Evolutionary conservation across 768 basidiomycete species (phyloP).

Genomic region (Rhodotorula babjevae): DNA sequence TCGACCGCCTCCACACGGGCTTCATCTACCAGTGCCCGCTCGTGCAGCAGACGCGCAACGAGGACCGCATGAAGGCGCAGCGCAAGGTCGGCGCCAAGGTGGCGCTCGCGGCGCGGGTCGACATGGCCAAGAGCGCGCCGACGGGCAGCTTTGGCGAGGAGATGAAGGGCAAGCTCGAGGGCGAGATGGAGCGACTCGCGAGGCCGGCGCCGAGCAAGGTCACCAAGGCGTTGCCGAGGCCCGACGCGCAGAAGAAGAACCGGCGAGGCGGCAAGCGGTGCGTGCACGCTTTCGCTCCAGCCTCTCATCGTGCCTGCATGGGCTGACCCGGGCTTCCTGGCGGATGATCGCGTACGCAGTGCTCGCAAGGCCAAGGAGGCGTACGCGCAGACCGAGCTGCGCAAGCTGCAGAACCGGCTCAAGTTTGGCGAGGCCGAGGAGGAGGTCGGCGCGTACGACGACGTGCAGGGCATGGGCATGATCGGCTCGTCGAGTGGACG

Average conservation of each 20-base stretch:
- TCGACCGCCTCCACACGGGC: constrained; percentile 74
- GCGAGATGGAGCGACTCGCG: constrained; percentile 80
- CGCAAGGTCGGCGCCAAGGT: constrained; percentile 89
- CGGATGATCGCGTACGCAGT: constrained; percentile 55
- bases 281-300: constrained; percentile 41
- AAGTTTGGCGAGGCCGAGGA: constrained; percentile 90
- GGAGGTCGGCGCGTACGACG: constrained; percentile 92
- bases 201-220: constrained; percentile 93
- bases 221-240: constrained; percentile 84
- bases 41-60: constrained; percentile 75
- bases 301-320: too few species aligned
- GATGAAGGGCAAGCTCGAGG: constrained; percentile 82
- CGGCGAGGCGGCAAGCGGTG: constrained; percentile 91
- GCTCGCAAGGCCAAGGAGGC: constrained; percentile 98
- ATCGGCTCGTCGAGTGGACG: constrained; percentile 81
- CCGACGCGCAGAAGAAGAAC: constrained; percentile 87
- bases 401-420: constrained; percentile 96
- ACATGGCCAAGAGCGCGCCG: constrained; percentile 73
- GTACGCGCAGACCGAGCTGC: constrained; percentile 90
- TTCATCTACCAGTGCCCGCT: constrained; percentile 94
- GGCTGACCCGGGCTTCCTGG: too few species aligned
- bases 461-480: constrained; percentile 98
- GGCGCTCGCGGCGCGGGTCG: constrained; percentile 84
- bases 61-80: constrained; percentile 86
- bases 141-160: constrained; percentile 77